These are phyloP conservation scores for Crithidia bombi DNA, from an alignment of 208 protist species.

Conservation along the genomic window DNA sequence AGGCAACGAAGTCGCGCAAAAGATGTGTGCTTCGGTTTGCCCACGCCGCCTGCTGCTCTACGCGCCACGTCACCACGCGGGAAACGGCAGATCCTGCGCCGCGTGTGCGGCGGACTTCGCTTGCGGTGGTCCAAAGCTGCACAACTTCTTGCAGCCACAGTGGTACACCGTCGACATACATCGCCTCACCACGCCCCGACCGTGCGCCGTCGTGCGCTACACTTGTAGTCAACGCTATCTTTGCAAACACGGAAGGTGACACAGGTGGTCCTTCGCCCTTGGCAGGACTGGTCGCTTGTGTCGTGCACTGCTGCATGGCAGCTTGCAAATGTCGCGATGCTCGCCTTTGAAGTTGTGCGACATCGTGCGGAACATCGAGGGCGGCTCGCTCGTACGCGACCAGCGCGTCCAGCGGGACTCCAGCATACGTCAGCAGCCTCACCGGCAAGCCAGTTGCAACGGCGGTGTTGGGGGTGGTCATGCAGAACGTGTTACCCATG, in stretches of 20 bases:
- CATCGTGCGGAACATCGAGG: conserved; percentile 27
- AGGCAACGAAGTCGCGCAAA: conserved; percentile 15
- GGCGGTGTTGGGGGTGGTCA: conserved; percentile 8
- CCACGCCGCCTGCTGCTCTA: conserved; percentile 25
- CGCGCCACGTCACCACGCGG: not conserved
- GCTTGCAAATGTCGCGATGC: not conserved
- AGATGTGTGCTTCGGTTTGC: conserved; percentile 1
- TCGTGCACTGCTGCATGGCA: not conserved
- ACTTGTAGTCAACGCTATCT: no score
- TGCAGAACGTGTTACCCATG: conserved; percentile 28
- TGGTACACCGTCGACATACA: conserved; percentile 47
- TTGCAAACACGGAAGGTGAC: not conserved
- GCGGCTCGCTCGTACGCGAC: conserved; percentile 50
- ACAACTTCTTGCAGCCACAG: conserved; percentile 61
- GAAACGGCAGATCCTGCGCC: not conserved
- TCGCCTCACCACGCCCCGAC: not conserved
- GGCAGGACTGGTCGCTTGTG: not conserved
- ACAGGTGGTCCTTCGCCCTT: not conserved
- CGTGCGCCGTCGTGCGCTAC: not conserved
- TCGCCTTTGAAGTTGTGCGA: not conserved
- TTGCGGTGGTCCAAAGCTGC: conserved; percentile 35
- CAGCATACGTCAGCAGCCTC: conserved; percentile 35
- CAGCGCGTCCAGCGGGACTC: conserved; percentile 40
- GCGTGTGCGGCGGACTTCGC: not conserved
- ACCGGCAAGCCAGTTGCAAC: conserved; percentile 11